Percentiles rank a stretch among this genome's conserved stretches.
Evolutionary conservation across 768 basidiomycete genomes (phyloP).

Genomic region (Boletus sp.): DNA sequence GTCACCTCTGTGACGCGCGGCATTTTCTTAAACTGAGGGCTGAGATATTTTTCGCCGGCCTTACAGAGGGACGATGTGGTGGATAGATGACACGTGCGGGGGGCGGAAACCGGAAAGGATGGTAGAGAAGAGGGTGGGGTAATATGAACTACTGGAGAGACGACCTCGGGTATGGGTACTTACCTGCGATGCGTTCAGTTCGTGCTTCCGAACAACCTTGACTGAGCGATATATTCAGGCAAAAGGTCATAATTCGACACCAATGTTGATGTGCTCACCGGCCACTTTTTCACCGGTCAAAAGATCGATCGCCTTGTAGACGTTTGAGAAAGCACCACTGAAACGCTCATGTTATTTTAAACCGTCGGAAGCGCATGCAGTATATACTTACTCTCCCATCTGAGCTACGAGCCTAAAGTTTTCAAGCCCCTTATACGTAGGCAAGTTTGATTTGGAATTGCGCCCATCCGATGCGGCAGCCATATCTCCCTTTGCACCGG

Average conservation of each 20-base stretch:
- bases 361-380: background rate
- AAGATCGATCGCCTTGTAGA: constrained; percentile 87
- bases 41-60: constrained; percentile 92
- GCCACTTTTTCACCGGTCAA: constrained; percentile 77
- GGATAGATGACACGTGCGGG: constrained; percentile 10
- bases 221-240: constrained; percentile 44
- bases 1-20: constrained; percentile 97
- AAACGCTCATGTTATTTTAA: constrained; percentile 18
- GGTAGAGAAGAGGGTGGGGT: constrained; percentile 13
- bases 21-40: constrained; percentile 93
- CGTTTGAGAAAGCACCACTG: constrained; percentile 97
- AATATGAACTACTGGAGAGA: constrained; percentile 29
- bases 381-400: constrained; percentile 85
- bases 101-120: constrained; percentile 22
- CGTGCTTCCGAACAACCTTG: constrained; percentile 93
- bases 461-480: constrained; percentile 75
- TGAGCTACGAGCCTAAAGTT: constrained; percentile 73
- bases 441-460: constrained; percentile 73
- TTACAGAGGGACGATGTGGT: constrained; percentile 40
- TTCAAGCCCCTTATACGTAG: constrained; percentile 82
- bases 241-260: background rate
- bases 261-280: constrained; percentile 42
- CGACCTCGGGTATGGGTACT: constrained; percentile 35
- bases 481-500: constrained; percentile 11
- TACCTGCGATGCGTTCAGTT: constrained; percentile 89